These are phyloP conservation scores for Trichosanthes cucumerina DNA, from an alignment of 306 rosid genomes.

Conservation along the genomic window DNA sequence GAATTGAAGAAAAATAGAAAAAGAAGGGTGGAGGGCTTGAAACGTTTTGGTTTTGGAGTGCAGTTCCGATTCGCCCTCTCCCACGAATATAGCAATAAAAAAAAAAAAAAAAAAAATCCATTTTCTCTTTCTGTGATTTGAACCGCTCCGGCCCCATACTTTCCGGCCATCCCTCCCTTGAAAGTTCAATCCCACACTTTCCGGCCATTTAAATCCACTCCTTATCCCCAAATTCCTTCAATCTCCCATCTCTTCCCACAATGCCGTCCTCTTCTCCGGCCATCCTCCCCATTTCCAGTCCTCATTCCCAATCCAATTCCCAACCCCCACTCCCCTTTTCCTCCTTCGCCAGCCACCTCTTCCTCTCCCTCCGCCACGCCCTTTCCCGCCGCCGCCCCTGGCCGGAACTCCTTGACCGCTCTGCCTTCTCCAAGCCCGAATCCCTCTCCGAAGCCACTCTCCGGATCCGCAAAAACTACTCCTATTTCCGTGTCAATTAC, in stretches of 20 bases:
- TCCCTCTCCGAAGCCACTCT: slow-evolving; percentile 69
- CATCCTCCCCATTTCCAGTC: slow-evolving; percentile 44
- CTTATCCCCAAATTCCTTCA: background rate
- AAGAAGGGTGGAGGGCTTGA: too few relatives aligned
- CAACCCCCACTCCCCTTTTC: slow-evolving; percentile 35
- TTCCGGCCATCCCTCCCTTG: too few relatives aligned
- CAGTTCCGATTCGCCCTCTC: too few relatives aligned
- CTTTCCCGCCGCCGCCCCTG: slow-evolving; percentile 87
- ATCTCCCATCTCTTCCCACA: background rate
- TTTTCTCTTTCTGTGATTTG: too few relatives aligned
- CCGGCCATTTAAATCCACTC: background rate
- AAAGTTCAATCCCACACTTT: background rate
- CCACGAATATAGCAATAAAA: background rate
- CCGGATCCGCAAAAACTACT: slow-evolving; percentile 77
- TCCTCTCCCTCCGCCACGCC: slow-evolving; percentile 54
- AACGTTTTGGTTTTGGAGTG: too few relatives aligned
- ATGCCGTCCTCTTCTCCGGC: slow-evolving; percentile 49
- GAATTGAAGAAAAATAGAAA: too few relatives aligned
- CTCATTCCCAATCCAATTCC: slow-evolving; percentile 9
- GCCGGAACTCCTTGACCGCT: slow-evolving; percentile 59
- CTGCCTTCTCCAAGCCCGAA: slow-evolving; percentile 66
- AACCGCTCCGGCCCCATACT: too few relatives aligned
- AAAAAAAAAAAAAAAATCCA: too few relatives aligned
- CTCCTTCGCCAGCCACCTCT: slow-evolving; percentile 35
- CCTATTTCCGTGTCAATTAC: slow-evolving; percentile 83